Conservation (phyloP, 2,329 filamentous ascomycete species). For the Nothophaeocryptopus gaeumannii region DNA sequence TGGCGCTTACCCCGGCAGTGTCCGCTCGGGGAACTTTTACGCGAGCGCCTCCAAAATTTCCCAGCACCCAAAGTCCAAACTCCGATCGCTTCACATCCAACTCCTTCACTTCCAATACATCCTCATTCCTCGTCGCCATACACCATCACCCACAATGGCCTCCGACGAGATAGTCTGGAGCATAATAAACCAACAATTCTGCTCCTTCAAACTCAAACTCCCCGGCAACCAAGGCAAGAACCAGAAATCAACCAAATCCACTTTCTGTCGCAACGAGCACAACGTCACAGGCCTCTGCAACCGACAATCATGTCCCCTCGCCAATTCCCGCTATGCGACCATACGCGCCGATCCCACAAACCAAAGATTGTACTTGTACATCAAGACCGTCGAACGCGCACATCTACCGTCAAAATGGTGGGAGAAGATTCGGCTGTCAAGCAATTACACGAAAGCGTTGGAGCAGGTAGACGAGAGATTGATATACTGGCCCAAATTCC, state of each 20-base stretch:
- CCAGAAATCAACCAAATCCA: conserved; percentile 76
- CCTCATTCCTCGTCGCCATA: not conserved
- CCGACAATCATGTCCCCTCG: conserved; percentile 83
- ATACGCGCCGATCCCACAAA: conserved; percentile 78
- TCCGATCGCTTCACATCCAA: too few species aligned
- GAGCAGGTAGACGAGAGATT: conserved; percentile 81
- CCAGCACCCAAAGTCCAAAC: too few species aligned
- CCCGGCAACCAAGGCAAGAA: conserved; percentile 30
- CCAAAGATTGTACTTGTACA: conserved; percentile 87
- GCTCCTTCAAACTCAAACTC: conserved; percentile 85
- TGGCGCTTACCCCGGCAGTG: too few species aligned
- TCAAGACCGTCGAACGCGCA: conserved; percentile 87
- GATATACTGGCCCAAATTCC: conserved; percentile 92
- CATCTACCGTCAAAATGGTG: conserved; percentile 89
- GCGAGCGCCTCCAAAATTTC: too few species aligned
- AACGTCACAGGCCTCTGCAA: conserved; percentile 65
- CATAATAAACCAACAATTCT: conserved; percentile 93
- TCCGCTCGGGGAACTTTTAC: too few species aligned
- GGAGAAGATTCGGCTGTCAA: conserved; percentile 86
- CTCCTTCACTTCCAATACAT: not conserved
- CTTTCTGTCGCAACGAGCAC: conserved; percentile 84
- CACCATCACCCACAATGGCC: conserved; percentile 56
- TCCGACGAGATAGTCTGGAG: conserved; percentile 98
- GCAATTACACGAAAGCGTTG: conserved; percentile 87
- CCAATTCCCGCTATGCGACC: conserved; percentile 90